Conservation (phyloP, 176 grass and related monocot species). For the Oryza australiensis region DNA sequence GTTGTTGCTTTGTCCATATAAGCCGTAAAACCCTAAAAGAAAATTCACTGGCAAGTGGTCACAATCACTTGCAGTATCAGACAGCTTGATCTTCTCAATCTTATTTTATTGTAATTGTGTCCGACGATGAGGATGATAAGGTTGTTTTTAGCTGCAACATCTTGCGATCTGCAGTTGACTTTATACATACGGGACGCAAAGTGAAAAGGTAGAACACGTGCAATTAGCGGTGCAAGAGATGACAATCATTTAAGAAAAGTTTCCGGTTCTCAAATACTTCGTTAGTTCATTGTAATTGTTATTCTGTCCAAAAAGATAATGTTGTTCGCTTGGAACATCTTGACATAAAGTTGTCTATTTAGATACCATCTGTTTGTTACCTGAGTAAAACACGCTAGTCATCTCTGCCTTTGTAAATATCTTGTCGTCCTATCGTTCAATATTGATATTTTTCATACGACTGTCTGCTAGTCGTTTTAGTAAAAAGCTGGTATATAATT, state of each 20-base stretch:
- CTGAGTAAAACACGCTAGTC: neutral
- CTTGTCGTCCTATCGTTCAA: neutral
- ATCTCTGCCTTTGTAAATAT: neutral
- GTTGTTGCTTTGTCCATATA: slow-evolving; percentile 29
- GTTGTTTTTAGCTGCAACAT: neutral
- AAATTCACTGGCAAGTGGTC: neutral
- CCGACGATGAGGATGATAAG: neutral
- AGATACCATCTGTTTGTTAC: neutral
- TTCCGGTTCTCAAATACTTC: neutral
- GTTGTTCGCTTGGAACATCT: neutral
- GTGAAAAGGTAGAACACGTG: neutral
- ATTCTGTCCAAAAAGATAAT: neutral
- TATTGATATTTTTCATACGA: neutral
- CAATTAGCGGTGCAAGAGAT: neutral
- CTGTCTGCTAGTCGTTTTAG: neutral
- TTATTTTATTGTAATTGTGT: neutral
- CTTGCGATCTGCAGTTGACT: neutral
- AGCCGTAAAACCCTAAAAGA: neutral
- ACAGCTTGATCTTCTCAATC: neutral
- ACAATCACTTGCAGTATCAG: neutral
- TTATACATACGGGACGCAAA: neutral
- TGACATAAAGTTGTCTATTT: neutral
- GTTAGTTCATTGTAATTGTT: neutral
- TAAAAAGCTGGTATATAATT: neutral
- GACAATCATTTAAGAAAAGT: neutral